phyloP scores from a whole-genome alignment of 306 rosid species.

The Cajanus cajan region DNA sequence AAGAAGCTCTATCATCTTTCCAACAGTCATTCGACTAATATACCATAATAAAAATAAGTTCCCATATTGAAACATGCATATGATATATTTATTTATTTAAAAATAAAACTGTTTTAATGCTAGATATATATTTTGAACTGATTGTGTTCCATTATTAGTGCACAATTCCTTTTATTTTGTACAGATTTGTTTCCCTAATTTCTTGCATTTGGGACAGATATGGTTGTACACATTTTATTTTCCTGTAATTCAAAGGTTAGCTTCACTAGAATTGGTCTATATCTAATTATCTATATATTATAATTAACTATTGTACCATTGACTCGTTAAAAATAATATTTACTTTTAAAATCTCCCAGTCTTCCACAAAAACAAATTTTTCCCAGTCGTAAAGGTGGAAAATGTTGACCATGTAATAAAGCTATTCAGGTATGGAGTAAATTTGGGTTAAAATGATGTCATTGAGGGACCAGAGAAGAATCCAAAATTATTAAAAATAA shows the following conservation, averaged over 20 bases:
- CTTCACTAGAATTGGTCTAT: no score
- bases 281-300: no score
- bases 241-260: no score
- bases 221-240: background rate
- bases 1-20: constrained; percentile 98
- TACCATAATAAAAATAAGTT: constrained; percentile 20
- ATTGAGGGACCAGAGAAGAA: constrained; percentile 10
- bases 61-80: background rate
- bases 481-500: background rate
- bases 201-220: background rate
- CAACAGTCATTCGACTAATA: constrained; percentile 97
- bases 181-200: background rate
- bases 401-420: background rate
- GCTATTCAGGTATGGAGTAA: background rate
- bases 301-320: background rate
- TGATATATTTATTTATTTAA: background rate
- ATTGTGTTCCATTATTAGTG: background rate
- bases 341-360: background rate
- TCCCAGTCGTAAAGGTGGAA: background rate
- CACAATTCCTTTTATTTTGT: background rate
- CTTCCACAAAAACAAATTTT: background rate
- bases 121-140: no score
- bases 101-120: background rate
- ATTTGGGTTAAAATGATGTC: background rate
- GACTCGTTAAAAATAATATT: background rate